Conservation (phyloP, 1,139 yeast species). For the Geotrichum reessii region DNA sequence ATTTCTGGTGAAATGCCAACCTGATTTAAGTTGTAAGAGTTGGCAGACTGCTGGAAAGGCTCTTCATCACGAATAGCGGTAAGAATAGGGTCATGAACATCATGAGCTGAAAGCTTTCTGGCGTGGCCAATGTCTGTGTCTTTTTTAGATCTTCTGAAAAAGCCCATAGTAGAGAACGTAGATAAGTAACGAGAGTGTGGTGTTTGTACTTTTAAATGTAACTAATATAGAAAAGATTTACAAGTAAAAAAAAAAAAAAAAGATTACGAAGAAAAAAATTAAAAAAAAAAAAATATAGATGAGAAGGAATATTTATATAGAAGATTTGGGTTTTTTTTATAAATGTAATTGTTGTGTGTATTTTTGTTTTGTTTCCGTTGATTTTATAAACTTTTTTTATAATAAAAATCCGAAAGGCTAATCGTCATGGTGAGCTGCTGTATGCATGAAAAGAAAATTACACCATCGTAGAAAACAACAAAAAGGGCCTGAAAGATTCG, state of each 20-base stretch:
- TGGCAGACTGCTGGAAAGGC: conserved; percentile 63
- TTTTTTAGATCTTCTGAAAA: conserved; percentile 5
- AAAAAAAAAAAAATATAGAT: not conserved
- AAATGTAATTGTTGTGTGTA: too few relatives aligned
- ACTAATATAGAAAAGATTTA: too few relatives aligned
- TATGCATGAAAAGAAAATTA: too few relatives aligned
- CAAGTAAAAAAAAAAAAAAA: too few relatives aligned
- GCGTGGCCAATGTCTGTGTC: conserved; percentile 20
- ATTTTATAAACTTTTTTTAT: too few relatives aligned
- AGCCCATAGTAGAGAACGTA: conserved; percentile 1
- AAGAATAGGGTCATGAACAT: conserved; percentile 80
- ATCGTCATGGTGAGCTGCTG: too few relatives aligned
- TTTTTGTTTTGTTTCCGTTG: too few relatives aligned
- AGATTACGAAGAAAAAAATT: not conserved
- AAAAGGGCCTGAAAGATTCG: too few relatives aligned
- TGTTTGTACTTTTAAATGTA: conserved; percentile 19
- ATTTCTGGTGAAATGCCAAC: conserved; percentile 40
- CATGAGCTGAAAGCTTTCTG: conserved; percentile 24
- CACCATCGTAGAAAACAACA: too few relatives aligned
- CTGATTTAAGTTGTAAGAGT: conserved; percentile 38
- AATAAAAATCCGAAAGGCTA: too few relatives aligned
- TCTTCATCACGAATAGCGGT: conserved; percentile 91
- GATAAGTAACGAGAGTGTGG: conserved; percentile 5
- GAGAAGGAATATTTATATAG: not conserved
- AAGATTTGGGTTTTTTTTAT: not conserved